Evolutionary conservation across 1,139 yeast genomes (phyloP), one percentile per base, ranked within the genome.

Genomic region (Pneumocystis canis): DNA sequence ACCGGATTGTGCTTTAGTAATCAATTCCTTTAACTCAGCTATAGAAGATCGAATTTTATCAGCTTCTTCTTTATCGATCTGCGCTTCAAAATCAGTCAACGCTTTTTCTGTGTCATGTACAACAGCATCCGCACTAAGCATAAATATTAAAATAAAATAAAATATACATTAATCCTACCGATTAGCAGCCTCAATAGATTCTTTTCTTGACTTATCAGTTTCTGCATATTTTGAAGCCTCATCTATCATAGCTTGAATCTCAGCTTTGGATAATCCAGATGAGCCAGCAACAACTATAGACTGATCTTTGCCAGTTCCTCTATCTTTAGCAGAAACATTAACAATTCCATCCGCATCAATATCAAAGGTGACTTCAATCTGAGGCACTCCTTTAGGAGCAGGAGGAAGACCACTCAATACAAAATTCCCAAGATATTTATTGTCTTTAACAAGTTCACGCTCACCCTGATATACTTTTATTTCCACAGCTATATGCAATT

Each of bases 381-480:
- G 97, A 72, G 98, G 97, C 71, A 90, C 97, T 82, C 98, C 98
- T 84, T 89, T 90, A 79, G 97, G 96, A 73, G 97, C 97, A 72
- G 97, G 96, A 40, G 97, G 95, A 64, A 90, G 90, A 77, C 97
- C 97, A 70, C 92, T 81, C 73, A 90, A 83, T 68, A 95, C 88
- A 78, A 90, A 89, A 66, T 92, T 90, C 78, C 98, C 98, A 77
- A 92, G 90, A 77, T 90, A 83, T 81, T 92, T 92, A 86, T 92
- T 92, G 82, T 92, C 97, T 80, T 96, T 87, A 73, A 94, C 96
- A 74, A 92, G 85, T 79, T 92, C 97, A 83, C 98, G 88, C 82
- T 92, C 98, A 82, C 98, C 98, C 82, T 92, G 97, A 96, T 88
- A 92, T 65, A 92, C 97, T 80, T 97, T 86, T 77, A 92, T 90